Evolutionary conservation across 225 moss, liverwort and hornwort species (phyloP), one percentile per base, ranked within the genome.

Genomic region (Pseudoscleropodium purum): DNA sequence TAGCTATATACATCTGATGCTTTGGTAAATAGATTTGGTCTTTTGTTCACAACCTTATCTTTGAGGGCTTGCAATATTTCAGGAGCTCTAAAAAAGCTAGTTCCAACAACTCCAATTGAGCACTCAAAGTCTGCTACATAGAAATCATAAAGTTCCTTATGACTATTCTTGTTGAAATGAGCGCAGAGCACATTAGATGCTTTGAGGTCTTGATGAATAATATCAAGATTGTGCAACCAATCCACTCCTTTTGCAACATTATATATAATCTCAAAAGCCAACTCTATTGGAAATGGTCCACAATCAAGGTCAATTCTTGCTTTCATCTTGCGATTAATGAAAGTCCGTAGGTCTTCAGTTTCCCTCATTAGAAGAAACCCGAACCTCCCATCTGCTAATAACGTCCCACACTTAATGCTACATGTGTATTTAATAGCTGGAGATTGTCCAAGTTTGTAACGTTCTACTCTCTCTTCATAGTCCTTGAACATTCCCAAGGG

Each of bases 121-220:
- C 45, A 74, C 10, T 74, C 73, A 74, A 43, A 45, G 10, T 74
- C 43, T 1, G 16, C 73, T 73, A 73, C 16, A 43, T 10, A 2
- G 3, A 72, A 41, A 7, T 0, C 0, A 4, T 14, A 2, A 0
- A 0, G 0, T 43, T 9, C 27, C 0, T 27, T 27, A 1, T 27
- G 5, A 43, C 3, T 27, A 5, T 26, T 16, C 27, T 43, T 73
- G 16, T 5, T 43, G 16, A 5, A 27, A 43, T 3, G 8, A 43
- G 43, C 0, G 0, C 9, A 43, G 0, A 43, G 5, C 5, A 73
- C 43, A 43, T 73, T 73, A 1, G 73, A 73, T 13, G 43, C 27
- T 73, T 73, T 73, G 73, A 73, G 73, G 27, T 73, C 73, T 5
- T 43, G 9, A 27, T 72, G 8, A 2, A 72, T 23, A 72, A 72